Percentiles rank a stretch among this genome's conserved stretches.
phyloP scores from a whole-genome alignment of 2,329 filamentous ascomycete species.

The Clonostachys rhizophaga region DNA sequence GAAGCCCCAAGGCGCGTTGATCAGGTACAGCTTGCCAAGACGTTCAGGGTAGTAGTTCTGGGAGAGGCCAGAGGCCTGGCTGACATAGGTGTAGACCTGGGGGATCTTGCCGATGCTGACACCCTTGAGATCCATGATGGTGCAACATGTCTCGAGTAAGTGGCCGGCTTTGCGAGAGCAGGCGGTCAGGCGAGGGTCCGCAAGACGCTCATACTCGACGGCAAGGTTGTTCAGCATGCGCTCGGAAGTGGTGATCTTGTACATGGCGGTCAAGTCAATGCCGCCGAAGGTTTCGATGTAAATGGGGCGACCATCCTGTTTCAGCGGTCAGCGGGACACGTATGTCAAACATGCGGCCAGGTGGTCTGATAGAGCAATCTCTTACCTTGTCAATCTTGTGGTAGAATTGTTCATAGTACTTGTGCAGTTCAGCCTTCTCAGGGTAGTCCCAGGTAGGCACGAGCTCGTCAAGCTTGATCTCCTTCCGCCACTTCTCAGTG shows the following conservation, averaged over 20 bases:
- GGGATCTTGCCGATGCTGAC: constrained; percentile 78
- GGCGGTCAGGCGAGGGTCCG: constrained; percentile 88
- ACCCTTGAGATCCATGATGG: constrained; percentile 96
- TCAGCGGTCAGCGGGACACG: background rate
- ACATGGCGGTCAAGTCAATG: constrained; percentile 84
- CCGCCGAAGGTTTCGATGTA: constrained; percentile 97
- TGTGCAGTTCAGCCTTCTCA: constrained; percentile 77
- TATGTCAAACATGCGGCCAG: background rate
- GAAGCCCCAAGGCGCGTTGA: constrained; percentile 98
- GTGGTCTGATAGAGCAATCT: constrained; percentile 27
- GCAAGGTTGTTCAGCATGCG: constrained; percentile 97
- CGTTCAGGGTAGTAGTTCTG: constrained; percentile 99
- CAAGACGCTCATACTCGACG: constrained; percentile 94
- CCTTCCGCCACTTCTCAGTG: constrained; percentile 84
- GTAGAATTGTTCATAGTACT: constrained; percentile 98
- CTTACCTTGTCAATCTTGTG: constrained; percentile 86
- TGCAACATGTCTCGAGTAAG: constrained; percentile 96
- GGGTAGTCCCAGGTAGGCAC: constrained; percentile 79
- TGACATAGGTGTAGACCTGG: constrained; percentile 85
- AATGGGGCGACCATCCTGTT: constrained; percentile 86
- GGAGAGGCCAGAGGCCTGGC: constrained; percentile 79
- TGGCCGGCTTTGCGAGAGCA: constrained; percentile 88
- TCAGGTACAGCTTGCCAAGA: constrained; percentile 90
- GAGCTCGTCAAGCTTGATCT: constrained; percentile 78
- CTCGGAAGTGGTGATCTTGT: constrained; percentile 86